Evolutionary conservation across 805 yeast species (phyloP), one percentile per base, ranked within the genome.

Genomic region (Kodamaea jinghongensis): DNA sequence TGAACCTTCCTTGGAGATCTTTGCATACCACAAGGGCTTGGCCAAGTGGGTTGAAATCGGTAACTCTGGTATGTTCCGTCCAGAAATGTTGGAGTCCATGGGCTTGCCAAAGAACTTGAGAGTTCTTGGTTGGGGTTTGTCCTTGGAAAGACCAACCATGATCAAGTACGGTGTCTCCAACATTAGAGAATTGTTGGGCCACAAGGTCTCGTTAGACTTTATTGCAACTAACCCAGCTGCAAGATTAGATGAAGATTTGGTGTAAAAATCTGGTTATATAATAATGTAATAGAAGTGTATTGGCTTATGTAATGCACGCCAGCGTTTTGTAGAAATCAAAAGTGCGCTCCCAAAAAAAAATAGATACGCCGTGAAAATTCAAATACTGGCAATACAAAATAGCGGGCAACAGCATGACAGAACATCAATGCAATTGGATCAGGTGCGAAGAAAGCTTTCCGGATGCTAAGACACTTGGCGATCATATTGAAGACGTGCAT

Each of bases 31-130:
- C 69, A 82, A 80, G 54, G 96, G 96, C 36, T 76, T 93, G 55
- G 82, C 76, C 53, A 93, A 88, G 65, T 95, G 99, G 99, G 99
- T 93, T 47, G 99, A 93, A 74, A 91, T 93, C 57, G 99, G 99
- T 65, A 93, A 93, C 75, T 89, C 97, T 13, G 99, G 99, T 65
- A 85, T 93, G 96, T 93, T 93, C 77, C 83, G 99, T 70, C 99
- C 99, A 10, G 99, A 93, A 71, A 93, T 93, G 99, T 76, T 95
- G 61, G 96, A 89, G 70, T 72, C 96, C 32, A 91, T 93, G 98
- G 99, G 99, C 26, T 77, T 93, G 58, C 99, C 99, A 44, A 83
- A 83, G 71, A 85, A 87, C 61, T 67, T 95, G 71, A 78, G 97
- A 63, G 98, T 91, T 9, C 77, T 89, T 50, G 99, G 99, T 47